A percentile compares a stretch with the other conserved stretches of the same genome.
Conservation (phyloP, 2,329 filamentous ascomycete species). For the Mycosphaerella sp. region DNA sequence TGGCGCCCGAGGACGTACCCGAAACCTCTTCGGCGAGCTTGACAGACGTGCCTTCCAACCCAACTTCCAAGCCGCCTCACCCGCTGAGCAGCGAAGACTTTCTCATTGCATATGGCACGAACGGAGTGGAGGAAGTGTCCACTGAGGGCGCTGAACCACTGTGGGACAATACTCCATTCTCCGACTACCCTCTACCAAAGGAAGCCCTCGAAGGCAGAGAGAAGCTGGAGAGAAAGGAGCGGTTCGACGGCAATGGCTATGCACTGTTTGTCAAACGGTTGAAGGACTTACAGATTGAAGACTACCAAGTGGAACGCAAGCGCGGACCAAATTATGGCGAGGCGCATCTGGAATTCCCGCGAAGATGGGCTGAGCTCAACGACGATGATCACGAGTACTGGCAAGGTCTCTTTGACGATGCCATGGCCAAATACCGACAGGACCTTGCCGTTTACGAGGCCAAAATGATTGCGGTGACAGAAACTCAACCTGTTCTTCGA, state of each 20-base stretch:
- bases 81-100: conserved; percentile 28
- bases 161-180: conserved; percentile 23
- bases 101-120: conserved; percentile 28
- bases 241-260: conserved; percentile 28
- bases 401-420: conserved; percentile 28
- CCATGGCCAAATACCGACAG: conserved; percentile 26
- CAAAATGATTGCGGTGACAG: conserved; percentile 26
- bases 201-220: conserved; percentile 20
- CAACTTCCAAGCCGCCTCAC: conserved; percentile 23
- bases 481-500: conserved; percentile 23
- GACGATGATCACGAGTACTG: conserved; percentile 26
- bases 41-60: conserved; percentile 29
- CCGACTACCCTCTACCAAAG: conserved; percentile 21
- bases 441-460: conserved; percentile 30
- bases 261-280: conserved; percentile 27
- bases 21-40: conserved; percentile 26
- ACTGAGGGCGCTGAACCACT: conserved; percentile 21
- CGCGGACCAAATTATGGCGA: conserved; percentile 28
- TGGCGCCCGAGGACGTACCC: conserved; percentile 26
- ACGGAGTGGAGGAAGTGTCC: conserved; percentile 21
- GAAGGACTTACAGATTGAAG: conserved; percentile 20
- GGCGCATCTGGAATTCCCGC: conserved; percentile 27
- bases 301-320: conserved; percentile 24
- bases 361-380: conserved; percentile 26
- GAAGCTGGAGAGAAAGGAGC: conserved; percentile 9